Percentiles rank a stretch among this genome's conserved stretches.
phyloP scores from a whole-genome alignment of 176 grass and related monocot genomes.

The Bothriochloa decipiens region DNA sequence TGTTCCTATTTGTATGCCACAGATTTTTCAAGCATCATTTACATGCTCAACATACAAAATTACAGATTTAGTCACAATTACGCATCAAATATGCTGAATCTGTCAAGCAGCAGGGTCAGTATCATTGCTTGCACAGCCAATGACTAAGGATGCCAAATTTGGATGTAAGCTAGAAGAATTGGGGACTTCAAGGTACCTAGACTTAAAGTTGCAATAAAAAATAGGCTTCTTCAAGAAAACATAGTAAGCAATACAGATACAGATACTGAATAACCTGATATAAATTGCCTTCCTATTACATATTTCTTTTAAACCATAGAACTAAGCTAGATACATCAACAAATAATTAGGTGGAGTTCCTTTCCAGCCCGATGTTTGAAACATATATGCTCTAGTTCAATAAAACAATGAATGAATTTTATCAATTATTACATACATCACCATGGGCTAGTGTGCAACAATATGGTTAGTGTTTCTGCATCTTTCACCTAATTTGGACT shows the following conservation, averaged over 20 bases:
- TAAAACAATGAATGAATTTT: constrained; percentile 18
- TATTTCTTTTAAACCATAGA: constrained; percentile 10
- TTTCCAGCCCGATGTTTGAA: constrained; percentile 18
- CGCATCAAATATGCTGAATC: constrained; percentile 28
- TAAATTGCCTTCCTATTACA: neutral
- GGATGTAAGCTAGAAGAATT: constrained; percentile 8
- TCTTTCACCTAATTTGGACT: neutral
- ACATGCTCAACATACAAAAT: constrained; percentile 36
- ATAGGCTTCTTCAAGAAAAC: neutral
- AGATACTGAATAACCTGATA: neutral
- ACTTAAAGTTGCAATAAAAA: neutral
- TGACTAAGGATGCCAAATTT: neutral
- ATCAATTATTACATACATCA: constrained; percentile 24
- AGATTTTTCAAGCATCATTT: constrained; percentile 11
- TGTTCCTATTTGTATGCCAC: neutral
- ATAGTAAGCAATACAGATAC: neutral
- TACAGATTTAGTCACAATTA: constrained; percentile 34
- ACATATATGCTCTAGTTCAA: neutral
- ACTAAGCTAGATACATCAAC: neutral
- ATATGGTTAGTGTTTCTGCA: neutral
- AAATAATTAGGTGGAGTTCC: constrained; percentile 8
- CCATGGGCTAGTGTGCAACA: neutral
- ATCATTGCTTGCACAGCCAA: neutral
- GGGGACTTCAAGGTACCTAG: constrained; percentile 2
- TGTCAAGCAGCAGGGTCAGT: neutral